Percentiles rank a stretch among this genome's conserved stretches.
phyloP scores from a whole-genome alignment of 495 filamentous ascomycete species.

The Alectoria sarmentosa region DNA sequence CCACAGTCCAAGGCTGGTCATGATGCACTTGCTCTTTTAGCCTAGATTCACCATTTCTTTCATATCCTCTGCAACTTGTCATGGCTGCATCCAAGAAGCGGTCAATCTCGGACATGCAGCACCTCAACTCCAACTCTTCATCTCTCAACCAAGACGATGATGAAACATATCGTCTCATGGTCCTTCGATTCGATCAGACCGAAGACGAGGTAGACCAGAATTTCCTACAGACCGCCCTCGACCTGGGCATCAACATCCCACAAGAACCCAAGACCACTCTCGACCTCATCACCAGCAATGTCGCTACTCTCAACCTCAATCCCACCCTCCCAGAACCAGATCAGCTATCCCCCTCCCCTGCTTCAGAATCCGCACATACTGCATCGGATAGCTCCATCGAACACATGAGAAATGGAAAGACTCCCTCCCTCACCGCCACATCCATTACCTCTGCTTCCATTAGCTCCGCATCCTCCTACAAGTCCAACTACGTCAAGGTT shows the following conservation, averaged over 20 bases:
- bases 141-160: conserved; percentile 12
- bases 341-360: conserved; percentile 11
- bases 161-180: conserved; percentile 27
- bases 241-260: conserved; percentile 24
- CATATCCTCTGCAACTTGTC: background rate
- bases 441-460: conserved; percentile 23
- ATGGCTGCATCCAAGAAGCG: conserved; percentile 16
- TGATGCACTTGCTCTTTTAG: conserved; percentile 17
- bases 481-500: conserved; percentile 25
- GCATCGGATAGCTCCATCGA: conserved; percentile 27
- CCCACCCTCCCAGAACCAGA: conserved; percentile 5
- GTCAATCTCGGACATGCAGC: conserved; percentile 14
- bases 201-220: conserved; percentile 26
- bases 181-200: conserved; percentile 23
- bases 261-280: conserved; percentile 24
- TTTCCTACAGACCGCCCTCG: conserved; percentile 21
- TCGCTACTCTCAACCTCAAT: conserved; percentile 19
- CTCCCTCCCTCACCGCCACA: conserved; percentile 24
- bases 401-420: conserved; percentile 19
- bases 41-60: conserved; percentile 4
- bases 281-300: conserved; percentile 22
- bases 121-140: background rate
- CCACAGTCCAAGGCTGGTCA: background rate
- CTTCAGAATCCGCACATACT: conserved; percentile 23
- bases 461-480: conserved; percentile 21